Conservation (phyloP, 1,139 yeast species). For the Blastobotrys arbuscula region DNA sequence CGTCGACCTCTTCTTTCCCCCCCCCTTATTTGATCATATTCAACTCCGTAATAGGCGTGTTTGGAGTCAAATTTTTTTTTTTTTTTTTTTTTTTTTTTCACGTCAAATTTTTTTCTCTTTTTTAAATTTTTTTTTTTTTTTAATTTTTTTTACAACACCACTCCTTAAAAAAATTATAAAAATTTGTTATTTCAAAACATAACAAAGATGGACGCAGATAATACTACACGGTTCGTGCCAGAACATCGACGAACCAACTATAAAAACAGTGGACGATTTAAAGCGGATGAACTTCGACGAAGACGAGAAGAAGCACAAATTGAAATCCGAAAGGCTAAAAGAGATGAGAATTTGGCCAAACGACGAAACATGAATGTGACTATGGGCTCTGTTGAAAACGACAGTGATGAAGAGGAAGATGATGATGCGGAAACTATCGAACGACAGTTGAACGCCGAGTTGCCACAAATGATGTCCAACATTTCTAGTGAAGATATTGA, state of each 20-base stretch:
- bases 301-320: constrained; percentile 97
- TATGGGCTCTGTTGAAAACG: constrained; percentile 38
- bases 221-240: constrained; percentile 84
- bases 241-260: constrained; percentile 96
- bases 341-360: constrained; percentile 91
- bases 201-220: constrained; percentile 61
- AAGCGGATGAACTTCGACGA: constrained; percentile 94
- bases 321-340: constrained; percentile 90
- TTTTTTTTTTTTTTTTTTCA: background rate
- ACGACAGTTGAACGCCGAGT: constrained; percentile 48
- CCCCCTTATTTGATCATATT: too few relatives aligned
- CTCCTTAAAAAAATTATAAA: too few relatives aligned
- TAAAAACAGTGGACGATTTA: constrained; percentile 91
- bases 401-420: constrained; percentile 40
- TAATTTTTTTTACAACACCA: background rate
- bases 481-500: constrained; percentile 75
- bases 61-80: too few relatives aligned
- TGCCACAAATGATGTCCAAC: constrained; percentile 81
- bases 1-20: too few relatives aligned
- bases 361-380: constrained; percentile 62
- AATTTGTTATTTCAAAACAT: background rate
- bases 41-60: too few relatives aligned
- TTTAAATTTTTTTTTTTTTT: background rate
- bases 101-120: background rate
- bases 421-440: constrained; percentile 11